Evolutionary conservation across 352 stramenopile genomes (phyloP).

Genomic region (Phytophthora fragariaefolia): DNA sequence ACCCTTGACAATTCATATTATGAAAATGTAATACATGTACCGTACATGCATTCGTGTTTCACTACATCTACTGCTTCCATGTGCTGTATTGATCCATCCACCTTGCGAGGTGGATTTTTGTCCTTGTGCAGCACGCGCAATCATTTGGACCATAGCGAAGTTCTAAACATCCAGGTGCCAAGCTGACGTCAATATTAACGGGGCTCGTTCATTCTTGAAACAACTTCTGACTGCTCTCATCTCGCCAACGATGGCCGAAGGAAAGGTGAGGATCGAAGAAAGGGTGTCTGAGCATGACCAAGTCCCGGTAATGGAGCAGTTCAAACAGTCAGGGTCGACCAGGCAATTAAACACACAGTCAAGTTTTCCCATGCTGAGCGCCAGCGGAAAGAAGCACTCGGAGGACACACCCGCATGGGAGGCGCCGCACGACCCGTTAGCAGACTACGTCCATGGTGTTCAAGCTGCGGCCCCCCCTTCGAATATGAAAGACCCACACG

Average conservation of each 20-base stretch:
- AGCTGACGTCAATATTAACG: background rate
- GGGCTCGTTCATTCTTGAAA: conserved; percentile 18
- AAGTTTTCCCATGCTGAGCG: conserved; percentile 26
- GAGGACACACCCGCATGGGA: conserved; percentile 24
- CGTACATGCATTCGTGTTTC: no score
- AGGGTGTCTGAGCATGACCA: conserved; percentile 6
- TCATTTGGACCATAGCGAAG: conserved; percentile 8
- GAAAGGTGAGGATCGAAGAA: conserved; percentile 16
- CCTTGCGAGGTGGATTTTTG: conserved; percentile 1
- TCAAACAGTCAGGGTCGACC: conserved; percentile 28
- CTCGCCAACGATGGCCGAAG: background rate
- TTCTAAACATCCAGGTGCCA: conserved; percentile 6
- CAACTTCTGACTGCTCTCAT: background rate
- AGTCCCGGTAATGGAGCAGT: conserved; percentile 27
- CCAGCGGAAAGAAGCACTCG: conserved; percentile 13
- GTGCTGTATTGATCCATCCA: no score
- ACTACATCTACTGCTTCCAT: no score
- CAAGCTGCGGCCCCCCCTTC: background rate
- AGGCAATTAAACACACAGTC: conserved; percentile 24
- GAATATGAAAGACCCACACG: background rate
- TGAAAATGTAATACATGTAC: no score
- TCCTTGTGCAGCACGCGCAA: background rate
- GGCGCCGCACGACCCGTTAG: background rate
- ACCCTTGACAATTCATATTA: no score
- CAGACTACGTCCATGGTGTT: conserved; percentile 8